Evolutionary conservation across 208 protist genomes (phyloP).

Genomic region (Crithidia brevicula): DNA sequence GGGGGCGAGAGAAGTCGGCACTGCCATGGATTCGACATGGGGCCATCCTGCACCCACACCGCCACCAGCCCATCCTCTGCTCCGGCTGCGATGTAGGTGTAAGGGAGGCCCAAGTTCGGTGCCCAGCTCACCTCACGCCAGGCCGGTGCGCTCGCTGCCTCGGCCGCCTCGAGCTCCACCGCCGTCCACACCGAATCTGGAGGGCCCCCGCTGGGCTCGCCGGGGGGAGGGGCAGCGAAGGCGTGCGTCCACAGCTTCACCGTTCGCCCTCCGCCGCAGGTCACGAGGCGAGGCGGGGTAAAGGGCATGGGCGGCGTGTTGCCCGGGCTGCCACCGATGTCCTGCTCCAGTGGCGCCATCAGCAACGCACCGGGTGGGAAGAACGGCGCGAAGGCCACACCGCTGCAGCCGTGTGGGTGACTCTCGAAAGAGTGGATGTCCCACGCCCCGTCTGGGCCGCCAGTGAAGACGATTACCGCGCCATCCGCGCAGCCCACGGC

Average conservation of each 20-base stretch:
- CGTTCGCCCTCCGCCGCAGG: conserved; percentile 52
- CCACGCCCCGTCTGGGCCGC: conserved; percentile 58
- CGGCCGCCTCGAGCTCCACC: conserved; percentile 43
- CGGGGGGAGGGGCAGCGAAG: conserved; percentile 20
- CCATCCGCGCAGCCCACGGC: conserved; percentile 78
- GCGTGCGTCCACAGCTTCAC: conserved; percentile 73
- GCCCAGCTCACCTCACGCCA: conserved; percentile 84
- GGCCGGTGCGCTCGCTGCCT: conserved; percentile 23
- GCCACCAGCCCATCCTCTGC: conserved; percentile 75
- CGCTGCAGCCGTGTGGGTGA: conserved; percentile 49
- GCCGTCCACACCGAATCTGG: conserved; percentile 50
- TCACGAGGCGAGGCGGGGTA: conserved; percentile 77
- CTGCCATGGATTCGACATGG: conserved; percentile 49
- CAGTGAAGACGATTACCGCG: conserved; percentile 67
- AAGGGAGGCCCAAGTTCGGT: conserved; percentile 76
- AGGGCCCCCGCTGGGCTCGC: conserved; percentile 14
- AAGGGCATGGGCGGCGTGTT: conserved; percentile 44
- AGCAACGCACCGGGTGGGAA: conserved; percentile 70
- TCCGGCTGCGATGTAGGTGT: conserved; percentile 84
- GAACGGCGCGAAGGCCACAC: conserved; percentile 74
- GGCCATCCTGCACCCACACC: conserved; percentile 82
- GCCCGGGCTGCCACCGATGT: conserved; percentile 21
- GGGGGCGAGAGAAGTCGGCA: conserved; percentile 32
- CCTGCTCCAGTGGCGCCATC: conserved; percentile 62
- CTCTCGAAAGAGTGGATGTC: conserved; percentile 62